phyloP scores from a whole-genome alignment of 495 filamentous ascomycete species.

The Aspergillus funiculosus region DNA sequence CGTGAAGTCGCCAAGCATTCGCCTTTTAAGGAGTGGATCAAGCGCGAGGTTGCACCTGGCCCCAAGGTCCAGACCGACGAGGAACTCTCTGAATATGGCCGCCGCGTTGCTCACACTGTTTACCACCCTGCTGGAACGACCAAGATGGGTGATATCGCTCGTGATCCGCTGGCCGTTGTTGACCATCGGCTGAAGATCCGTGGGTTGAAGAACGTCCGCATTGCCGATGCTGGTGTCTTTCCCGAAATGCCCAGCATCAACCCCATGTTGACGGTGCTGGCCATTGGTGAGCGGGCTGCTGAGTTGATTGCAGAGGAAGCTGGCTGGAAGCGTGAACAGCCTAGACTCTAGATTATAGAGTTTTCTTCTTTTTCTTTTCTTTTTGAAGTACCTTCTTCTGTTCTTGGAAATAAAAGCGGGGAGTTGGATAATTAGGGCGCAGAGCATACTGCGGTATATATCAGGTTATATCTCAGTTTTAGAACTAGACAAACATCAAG shows the following conservation, averaged over 20 bases:
- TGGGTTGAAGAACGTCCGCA: constrained; percentile 53
- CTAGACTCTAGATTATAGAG: constrained; percentile 31
- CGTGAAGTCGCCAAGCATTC: constrained; percentile 62
- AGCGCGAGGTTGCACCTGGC: constrained; percentile 72
- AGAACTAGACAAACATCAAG: no score
- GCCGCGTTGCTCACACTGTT: constrained; percentile 72
- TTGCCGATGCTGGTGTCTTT: constrained; percentile 65
- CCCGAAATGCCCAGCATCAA: constrained; percentile 62
- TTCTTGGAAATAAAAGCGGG: neutral
- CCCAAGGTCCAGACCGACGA: constrained; percentile 62
- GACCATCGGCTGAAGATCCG: constrained; percentile 51
- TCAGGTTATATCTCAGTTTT: no score
- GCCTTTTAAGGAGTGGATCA: constrained; percentile 75
- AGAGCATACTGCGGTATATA: neutral
- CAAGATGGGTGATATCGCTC: constrained; percentile 69
- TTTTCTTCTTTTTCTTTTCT: neutral
- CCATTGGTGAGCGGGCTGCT: constrained; percentile 58
- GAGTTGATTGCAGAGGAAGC: constrained; percentile 58
- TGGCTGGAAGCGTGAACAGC: constrained; percentile 53
- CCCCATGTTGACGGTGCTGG: constrained; percentile 62
- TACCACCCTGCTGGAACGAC: constrained; percentile 84
- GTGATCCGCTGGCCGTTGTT: constrained; percentile 62
- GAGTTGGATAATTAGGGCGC: neutral
- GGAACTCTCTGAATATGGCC: constrained; percentile 66
- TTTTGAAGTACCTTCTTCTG: neutral